Evolutionary conservation across 1,284 basidiomycete genomes (phyloP).

Genomic region (Cyathus pygmaeus): DNA sequence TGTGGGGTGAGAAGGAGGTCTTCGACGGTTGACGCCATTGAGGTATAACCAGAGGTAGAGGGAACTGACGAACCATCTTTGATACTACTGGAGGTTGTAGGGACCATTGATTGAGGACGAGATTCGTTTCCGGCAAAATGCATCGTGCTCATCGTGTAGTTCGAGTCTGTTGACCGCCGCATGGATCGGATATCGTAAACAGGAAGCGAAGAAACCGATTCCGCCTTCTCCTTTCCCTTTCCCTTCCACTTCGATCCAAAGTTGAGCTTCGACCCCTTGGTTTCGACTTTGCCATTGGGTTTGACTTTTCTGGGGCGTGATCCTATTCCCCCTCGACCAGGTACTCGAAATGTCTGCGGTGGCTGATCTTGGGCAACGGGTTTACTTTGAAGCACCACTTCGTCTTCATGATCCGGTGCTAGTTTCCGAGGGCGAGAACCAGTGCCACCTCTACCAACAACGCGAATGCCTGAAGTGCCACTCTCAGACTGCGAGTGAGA

Average conservation of each 20-base stretch:
- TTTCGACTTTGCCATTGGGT: background rate
- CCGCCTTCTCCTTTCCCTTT: slow-evolving; percentile 4
- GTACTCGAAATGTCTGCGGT: slow-evolving; percentile 5
- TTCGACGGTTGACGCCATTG: slow-evolving; percentile 11
- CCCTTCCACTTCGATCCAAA: slow-evolving; percentile 6
- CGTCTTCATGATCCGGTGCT: background rate
- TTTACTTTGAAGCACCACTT: background rate
- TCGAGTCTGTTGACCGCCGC: slow-evolving; percentile 10
- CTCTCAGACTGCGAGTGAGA: slow-evolving; percentile 2
- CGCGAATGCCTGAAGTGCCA: slow-evolving; percentile 8
- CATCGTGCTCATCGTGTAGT: slow-evolving; percentile 16
- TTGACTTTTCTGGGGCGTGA: slow-evolving; percentile 1
- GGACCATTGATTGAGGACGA: slow-evolving; percentile 11
- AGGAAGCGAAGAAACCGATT: background rate
- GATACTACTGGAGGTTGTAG: background rate
- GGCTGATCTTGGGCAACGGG: background rate
- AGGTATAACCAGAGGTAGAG: background rate
- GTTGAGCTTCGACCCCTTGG: background rate
- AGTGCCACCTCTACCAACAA: slow-evolving; percentile 14
- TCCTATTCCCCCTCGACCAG: slow-evolving; percentile 17
- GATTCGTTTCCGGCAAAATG: slow-evolving; percentile 17
- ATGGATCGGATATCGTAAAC: background rate
- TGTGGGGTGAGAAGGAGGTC: background rate
- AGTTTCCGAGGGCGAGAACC: background rate
- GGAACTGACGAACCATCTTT: background rate